Evolutionary conservation across 129 eudicot genomes (phyloP).

Genomic region (Tanacetum coccineum): DNA sequence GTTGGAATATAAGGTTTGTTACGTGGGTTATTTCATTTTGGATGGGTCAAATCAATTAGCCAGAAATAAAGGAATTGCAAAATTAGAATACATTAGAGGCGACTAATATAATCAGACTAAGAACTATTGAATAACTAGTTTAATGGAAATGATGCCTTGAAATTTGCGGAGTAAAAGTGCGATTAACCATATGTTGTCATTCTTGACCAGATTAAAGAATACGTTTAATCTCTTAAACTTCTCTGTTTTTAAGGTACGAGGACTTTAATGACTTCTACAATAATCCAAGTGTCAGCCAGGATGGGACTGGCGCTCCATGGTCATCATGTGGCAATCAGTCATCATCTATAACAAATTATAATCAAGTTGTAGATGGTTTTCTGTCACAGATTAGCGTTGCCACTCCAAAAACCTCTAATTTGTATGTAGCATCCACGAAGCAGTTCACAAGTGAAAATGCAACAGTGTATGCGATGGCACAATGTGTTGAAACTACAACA

Average conservation of each 20-base stretch:
- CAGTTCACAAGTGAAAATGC: constrained; percentile 25
- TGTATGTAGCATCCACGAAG: constrained; percentile 51
- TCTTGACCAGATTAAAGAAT: neutral
- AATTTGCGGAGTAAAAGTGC: no score
- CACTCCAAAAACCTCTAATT: constrained; percentile 55
- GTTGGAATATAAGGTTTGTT: no score
- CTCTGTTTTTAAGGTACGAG: constrained; percentile 45
- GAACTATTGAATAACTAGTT: no score
- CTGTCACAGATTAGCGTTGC: constrained; percentile 46
- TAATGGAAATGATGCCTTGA: no score
- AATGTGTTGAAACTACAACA: constrained; percentile 44
- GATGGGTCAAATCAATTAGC: no score
- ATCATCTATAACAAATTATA: constrained; percentile 34
- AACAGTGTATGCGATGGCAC: constrained; percentile 49
- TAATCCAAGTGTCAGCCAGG: constrained; percentile 33
- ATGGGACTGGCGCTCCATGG: constrained; percentile 39
- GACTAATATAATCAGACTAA: no score
- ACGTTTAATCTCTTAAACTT: neutral
- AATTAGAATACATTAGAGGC: no score
- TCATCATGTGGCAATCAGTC: constrained; percentile 47
- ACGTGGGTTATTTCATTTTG: no score
- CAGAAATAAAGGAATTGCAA: no score
- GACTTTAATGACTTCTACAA: constrained; percentile 31
- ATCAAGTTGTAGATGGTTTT: constrained; percentile 30
- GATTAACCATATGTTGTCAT: neutral